These are phyloP conservation scores for Entophlyctis helioformis DNA, from an alignment of 192 early-diverging fungal genomes.

Conservation along the genomic window DNA sequence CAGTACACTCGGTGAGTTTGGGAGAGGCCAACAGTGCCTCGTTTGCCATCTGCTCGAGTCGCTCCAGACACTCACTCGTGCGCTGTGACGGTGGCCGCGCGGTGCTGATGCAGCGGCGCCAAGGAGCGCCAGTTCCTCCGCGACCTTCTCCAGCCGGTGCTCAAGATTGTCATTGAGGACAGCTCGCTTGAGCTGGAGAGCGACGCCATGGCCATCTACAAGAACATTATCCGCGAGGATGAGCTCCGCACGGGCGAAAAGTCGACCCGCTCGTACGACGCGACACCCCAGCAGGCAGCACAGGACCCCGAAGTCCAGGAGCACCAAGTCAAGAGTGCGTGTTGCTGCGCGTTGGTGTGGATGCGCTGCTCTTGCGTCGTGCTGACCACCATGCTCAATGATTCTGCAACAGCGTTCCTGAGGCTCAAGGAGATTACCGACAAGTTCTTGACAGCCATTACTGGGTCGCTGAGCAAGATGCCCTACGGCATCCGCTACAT, in stretches of 20 bases:
- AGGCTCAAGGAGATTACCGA: constrained; percentile 74
- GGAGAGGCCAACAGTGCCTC: too few relatives aligned
- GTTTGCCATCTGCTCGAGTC: too few relatives aligned
- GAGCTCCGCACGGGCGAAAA: constrained; percentile 80
- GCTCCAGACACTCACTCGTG: too few relatives aligned
- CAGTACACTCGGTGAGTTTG: constrained; percentile 74
- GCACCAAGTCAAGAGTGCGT: constrained; percentile 23
- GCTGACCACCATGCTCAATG: too few relatives aligned
- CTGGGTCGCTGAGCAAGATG: constrained; percentile 67
- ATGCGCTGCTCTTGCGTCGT: too few relatives aligned
- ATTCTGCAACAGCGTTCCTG: too few relatives aligned
- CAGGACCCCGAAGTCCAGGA: constrained; percentile 59
- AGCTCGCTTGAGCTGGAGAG: constrained; percentile 77
- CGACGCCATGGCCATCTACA: constrained; percentile 75
- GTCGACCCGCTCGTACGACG: constrained; percentile 59
- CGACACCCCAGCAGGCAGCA: constrained; percentile 66
- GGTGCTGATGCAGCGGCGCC: constrained; percentile 74
- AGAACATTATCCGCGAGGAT: constrained; percentile 74
- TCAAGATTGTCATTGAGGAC: constrained; percentile 68
- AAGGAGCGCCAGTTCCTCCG: constrained; percentile 88
- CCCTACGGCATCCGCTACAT: constrained; percentile 95
- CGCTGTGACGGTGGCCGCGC: too few relatives aligned
- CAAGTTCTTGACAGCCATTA: constrained; percentile 73
- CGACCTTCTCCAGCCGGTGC: constrained; percentile 69
- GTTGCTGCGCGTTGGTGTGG: too few relatives aligned